Evolutionary conservation across 768 basidiomycete genomes (phyloP).

Genomic region (Leccinum pellstonianum): DNA sequence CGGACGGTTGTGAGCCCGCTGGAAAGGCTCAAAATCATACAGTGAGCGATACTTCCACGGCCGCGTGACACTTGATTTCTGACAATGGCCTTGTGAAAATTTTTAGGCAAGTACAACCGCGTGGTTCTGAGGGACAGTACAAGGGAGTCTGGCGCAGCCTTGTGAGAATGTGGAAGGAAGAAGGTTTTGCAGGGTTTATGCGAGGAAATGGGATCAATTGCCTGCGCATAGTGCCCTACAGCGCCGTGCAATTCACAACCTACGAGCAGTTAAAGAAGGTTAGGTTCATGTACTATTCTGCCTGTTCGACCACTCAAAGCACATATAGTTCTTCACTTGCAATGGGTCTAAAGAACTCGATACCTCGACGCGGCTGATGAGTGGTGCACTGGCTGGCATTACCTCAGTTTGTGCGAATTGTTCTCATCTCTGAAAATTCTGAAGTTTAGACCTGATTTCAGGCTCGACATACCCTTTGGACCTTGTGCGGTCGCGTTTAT

Average conservation of each 20-base stretch:
- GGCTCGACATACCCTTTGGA: constrained; percentile 92
- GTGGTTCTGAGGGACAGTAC: constrained; percentile 61
- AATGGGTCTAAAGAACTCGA: constrained; percentile 76
- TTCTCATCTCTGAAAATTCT: constrained; percentile 7
- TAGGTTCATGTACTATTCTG: background rate
- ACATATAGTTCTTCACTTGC: constrained; percentile 60
- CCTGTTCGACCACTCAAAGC: constrained; percentile 27
- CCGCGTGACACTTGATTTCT: background rate
- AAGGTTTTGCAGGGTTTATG: constrained; percentile 93
- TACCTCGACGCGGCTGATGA: constrained; percentile 80
- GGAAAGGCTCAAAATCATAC: constrained; percentile 94
- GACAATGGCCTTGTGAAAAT: constrained; percentile 7
- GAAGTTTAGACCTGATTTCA: constrained; percentile 29
- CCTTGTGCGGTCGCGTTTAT: constrained; percentile 87
- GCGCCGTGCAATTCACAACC: constrained; percentile 81
- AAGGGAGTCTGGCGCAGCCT: constrained; percentile 83
- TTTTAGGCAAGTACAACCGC: constrained; percentile 85
- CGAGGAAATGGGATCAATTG: constrained; percentile 92
- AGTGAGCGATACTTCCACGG: constrained; percentile 51
- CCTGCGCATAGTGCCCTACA: constrained; percentile 90
- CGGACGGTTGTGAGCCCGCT: constrained; percentile 91
- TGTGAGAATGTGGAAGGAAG: constrained; percentile 85
- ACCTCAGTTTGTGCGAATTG: constrained; percentile 82
- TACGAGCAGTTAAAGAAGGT: constrained; percentile 93
- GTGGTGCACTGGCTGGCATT: constrained; percentile 91